A percentile compares a stretch with the other conserved stretches of the same genome.
These are phyloP conservation scores for Eustoma russellianum DNA, from an alignment of 257 asterid genomes.

Conservation along the genomic window DNA sequence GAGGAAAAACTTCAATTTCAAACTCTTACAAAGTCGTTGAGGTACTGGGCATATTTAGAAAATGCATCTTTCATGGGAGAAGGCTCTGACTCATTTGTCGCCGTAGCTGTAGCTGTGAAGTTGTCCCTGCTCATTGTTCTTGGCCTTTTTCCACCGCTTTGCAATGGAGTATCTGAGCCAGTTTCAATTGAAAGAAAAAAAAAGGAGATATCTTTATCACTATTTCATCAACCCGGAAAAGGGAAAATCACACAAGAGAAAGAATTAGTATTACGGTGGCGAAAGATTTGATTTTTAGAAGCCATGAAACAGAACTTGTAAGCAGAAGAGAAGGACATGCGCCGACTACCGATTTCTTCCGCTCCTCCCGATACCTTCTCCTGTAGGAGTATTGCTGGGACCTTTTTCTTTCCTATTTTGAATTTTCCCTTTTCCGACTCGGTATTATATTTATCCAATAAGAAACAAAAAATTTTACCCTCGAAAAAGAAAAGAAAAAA, in stretches of 20 bases:
- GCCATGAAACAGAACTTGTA: slow-evolving; percentile 31
- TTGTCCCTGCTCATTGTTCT: slow-evolving; percentile 25
- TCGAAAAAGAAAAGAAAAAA: too few species aligned
- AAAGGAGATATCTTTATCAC: not conserved
- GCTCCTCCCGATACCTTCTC: not conserved
- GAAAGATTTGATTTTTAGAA: slow-evolving; percentile 41
- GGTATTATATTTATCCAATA: too few species aligned
- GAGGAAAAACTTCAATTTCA: not conserved
- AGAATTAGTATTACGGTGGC: not conserved
- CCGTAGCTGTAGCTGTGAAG: slow-evolving; percentile 8
- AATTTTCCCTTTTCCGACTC: too few species aligned
- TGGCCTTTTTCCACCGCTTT: slow-evolving; percentile 39
- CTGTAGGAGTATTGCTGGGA: too few species aligned
- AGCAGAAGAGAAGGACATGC: slow-evolving; percentile 2
- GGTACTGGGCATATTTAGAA: slow-evolving; percentile 56
- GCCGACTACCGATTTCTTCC: not conserved
- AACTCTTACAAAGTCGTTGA: slow-evolving; percentile 45
- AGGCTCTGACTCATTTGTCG: slow-evolving; percentile 19
- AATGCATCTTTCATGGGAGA: slow-evolving; percentile 58
- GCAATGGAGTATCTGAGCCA: slow-evolving; percentile 23
- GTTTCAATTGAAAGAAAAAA: not conserved
- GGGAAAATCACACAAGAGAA: not conserved
- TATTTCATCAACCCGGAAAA: too few species aligned
- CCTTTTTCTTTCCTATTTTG: too few species aligned
- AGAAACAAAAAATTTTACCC: too few species aligned